phyloP scores from a whole-genome alignment of 2,329 filamentous ascomycete genomes.

The Raffaelea arxii region DNA sequence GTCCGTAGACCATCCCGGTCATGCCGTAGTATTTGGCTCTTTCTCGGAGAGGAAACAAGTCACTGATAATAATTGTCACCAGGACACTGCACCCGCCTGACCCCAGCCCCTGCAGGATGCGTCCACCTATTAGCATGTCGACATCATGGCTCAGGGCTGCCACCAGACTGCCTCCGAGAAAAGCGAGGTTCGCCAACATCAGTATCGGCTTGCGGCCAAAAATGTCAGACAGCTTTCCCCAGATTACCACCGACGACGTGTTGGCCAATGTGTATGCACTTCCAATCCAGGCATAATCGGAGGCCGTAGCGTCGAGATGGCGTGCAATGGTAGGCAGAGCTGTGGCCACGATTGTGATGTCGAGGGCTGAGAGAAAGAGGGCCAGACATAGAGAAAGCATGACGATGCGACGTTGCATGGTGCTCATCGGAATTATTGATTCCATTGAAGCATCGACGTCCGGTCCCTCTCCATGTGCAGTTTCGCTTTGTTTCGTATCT shows the following conservation, averaged over 20 bases:
- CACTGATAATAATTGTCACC: constrained; percentile 47
- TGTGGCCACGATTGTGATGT: constrained; percentile 54
- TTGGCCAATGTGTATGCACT: constrained; percentile 62
- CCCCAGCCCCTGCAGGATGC: constrained; percentile 46
- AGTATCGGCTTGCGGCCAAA: constrained; percentile 49
- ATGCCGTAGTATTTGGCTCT: constrained; percentile 4
- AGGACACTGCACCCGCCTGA: constrained; percentile 45
- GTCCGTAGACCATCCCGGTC: constrained; percentile 1
- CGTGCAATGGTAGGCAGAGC: constrained; percentile 54
- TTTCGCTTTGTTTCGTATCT: too few species aligned
- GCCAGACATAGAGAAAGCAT: constrained; percentile 6
- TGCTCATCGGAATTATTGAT: too few species aligned
- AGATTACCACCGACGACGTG: constrained; percentile 55
- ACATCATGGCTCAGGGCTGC: constrained; percentile 40
- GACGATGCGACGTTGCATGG: neutral
- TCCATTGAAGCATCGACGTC: too few species aligned
- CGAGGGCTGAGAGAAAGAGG: constrained; percentile 43
- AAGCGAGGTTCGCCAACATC: constrained; percentile 37
- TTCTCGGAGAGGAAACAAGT: constrained; percentile 18
- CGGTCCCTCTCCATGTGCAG: too few species aligned
- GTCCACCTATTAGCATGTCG: constrained; percentile 40
- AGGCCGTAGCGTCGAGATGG: constrained; percentile 51
- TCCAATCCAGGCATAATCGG: constrained; percentile 69
- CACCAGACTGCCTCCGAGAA: constrained; percentile 43
- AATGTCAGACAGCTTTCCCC: constrained; percentile 53